These are phyloP conservation scores for Craterostigma plantagineum DNA, from an alignment of 257 asterid genomes.

Conservation along the genomic window DNA sequence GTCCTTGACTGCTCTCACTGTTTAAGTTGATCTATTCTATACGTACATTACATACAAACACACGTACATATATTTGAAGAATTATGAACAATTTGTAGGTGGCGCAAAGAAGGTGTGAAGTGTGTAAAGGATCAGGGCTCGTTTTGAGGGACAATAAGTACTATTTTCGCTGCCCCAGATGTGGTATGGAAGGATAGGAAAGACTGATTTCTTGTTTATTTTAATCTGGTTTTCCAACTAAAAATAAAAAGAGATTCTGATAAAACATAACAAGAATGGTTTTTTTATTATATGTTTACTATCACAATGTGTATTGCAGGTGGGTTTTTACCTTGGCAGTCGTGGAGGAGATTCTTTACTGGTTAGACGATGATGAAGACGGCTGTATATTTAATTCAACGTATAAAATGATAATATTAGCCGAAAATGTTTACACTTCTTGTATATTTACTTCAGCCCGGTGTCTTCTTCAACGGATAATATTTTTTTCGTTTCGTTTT, in stretches of 20 bases:
- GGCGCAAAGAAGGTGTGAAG: slow-evolving; percentile 48
- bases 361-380: slow-evolving; percentile 23
- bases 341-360: slow-evolving; percentile 82
- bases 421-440: too few relatives aligned
- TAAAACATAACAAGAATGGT: background rate
- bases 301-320: slow-evolving; percentile 24
- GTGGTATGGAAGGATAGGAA: slow-evolving; percentile 38
- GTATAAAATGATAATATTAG: too few relatives aligned
- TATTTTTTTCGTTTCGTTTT: too few relatives aligned
- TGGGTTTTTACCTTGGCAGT: slow-evolving; percentile 92
- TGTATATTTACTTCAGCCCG: too few relatives aligned
- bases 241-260: too few relatives aligned
- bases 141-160: slow-evolving; percentile 44
- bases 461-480: too few relatives aligned
- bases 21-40: too few relatives aligned
- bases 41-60: too few relatives aligned
- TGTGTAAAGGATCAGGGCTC: slow-evolving; percentile 75
- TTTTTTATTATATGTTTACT: too few relatives aligned
- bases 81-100: slow-evolving; percentile 22
- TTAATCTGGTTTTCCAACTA: background rate
- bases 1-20: slow-evolving; percentile 2
- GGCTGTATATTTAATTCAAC: too few relatives aligned
- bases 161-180: slow-evolving; percentile 55
- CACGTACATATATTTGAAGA: slow-evolving; percentile 1
- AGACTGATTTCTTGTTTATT: background rate